A percentile compares a stretch with the other conserved stretches of the same genome.
Conservation (phyloP, 176 grass and related monocot species). For the Phoenix dactylifera region DNA sequence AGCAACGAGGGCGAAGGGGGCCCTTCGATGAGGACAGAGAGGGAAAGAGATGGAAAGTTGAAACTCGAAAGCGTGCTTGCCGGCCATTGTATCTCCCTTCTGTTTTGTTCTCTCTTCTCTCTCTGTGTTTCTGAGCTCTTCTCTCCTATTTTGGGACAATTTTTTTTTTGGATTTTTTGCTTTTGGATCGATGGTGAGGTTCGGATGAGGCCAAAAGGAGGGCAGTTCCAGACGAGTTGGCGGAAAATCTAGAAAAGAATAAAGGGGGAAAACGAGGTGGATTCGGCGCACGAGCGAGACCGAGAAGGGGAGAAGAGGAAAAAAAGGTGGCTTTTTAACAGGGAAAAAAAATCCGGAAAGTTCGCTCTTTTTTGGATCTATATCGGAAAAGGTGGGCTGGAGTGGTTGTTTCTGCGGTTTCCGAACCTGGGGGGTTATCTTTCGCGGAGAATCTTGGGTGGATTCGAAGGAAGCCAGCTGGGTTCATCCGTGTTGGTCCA, state of each 20-base stretch:
- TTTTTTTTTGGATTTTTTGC: conserved; percentile 12
- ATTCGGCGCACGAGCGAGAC: conserved; percentile 8
- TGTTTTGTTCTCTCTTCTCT: background rate
- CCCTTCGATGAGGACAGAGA: conserved; percentile 22
- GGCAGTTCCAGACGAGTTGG: conserved; percentile 19
- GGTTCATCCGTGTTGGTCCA: background rate
- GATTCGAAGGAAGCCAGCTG: too few species aligned
- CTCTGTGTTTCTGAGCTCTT: conserved; percentile 1
- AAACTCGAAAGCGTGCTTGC: conserved; percentile 92
- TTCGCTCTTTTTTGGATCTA: conserved; percentile 12
- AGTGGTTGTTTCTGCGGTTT: too few species aligned
- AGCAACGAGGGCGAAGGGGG: conserved; percentile 3
- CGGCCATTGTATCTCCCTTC: conserved; percentile 52
- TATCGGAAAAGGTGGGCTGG: conserved; percentile 8
- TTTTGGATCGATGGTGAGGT: conserved; percentile 1
- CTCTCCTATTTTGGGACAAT: background rate
- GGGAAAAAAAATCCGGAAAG: too few species aligned
- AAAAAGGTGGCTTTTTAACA: conserved; percentile 4
- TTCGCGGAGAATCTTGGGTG: too few species aligned
- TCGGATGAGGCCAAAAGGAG: conserved; percentile 19
- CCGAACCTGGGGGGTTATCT: too few species aligned
- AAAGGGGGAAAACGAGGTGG: background rate
- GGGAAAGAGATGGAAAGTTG: conserved; percentile 53
- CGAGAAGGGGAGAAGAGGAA: conserved; percentile 1
- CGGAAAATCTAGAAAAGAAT: conserved; percentile 5